phyloP scores from a whole-genome alignment of 176 grass and related monocot species.

The Musa troglodytarum region DNA sequence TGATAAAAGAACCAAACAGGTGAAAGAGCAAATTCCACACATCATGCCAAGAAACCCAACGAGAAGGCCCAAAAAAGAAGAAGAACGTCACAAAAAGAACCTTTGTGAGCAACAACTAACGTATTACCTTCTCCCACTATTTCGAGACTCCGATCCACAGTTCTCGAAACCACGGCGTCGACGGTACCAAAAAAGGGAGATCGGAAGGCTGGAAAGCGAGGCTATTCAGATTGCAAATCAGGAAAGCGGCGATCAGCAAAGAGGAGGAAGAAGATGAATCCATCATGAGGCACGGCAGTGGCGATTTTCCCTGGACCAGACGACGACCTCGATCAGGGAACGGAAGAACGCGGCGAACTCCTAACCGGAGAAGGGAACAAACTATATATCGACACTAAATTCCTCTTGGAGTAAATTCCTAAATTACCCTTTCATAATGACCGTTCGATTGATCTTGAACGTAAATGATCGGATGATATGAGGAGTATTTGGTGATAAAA shows the following conservation, averaged over 20 bases:
- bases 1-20: no score
- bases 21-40: no score
- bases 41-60: not conserved
- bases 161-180: conserved; percentile 63
- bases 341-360: no score
- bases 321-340: not conserved
- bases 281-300: not conserved
- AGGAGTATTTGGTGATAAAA: not conserved
- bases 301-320: not conserved
- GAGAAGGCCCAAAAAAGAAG: not conserved
- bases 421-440: no score
- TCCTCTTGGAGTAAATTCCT: no score
- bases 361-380: no score
- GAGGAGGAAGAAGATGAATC: conserved; percentile 8
- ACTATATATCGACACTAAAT: no score
- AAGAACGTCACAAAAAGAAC: not conserved
- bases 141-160: conserved; percentile 46
- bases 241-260: not conserved
- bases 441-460: not conserved
- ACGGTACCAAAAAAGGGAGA: conserved; percentile 29
- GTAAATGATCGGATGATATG: not conserved
- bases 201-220: conserved; percentile 7
- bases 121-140: conserved; percentile 23
- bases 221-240: conserved; percentile 18
- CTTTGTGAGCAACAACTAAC: not conserved